Evolutionary conservation across 2,329 filamentous ascomycete genomes (phyloP).

Genomic region (Phaeosphaeriaceae sp.): DNA sequence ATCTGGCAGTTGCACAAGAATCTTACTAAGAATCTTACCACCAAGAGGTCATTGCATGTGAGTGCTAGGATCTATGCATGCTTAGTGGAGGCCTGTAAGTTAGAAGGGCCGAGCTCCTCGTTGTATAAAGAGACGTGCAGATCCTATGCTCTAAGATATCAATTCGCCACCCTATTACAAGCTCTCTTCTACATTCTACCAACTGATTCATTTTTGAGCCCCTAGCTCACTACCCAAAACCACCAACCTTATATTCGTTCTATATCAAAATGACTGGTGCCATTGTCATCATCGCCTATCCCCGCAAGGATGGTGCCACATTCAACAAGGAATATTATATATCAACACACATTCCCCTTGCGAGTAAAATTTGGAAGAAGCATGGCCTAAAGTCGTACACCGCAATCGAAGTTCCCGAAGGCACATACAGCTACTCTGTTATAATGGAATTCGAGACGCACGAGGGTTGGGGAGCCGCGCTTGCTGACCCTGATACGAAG

Average conservation of each 20-base stretch:
- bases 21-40: too few relatives aligned
- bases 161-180: too few relatives aligned
- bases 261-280: conserved; percentile 23
- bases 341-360: conserved; percentile 55
- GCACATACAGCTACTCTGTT: conserved; percentile 26
- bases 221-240: neutral
- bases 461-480: conserved; percentile 30
- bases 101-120: too few relatives aligned
- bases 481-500: conserved; percentile 24
- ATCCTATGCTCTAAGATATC: too few relatives aligned
- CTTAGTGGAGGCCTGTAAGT: too few relatives aligned
- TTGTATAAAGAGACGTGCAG: too few relatives aligned
- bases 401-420: conserved; percentile 28
- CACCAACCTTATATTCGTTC: too few relatives aligned
- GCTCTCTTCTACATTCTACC: neutral
- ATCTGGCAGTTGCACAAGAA: too few relatives aligned
- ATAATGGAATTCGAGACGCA: conserved; percentile 33
- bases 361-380: conserved; percentile 47
- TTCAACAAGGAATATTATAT: conserved; percentile 61
- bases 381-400: conserved; percentile 47
- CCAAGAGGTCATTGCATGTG: too few relatives aligned
- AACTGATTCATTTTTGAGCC: neutral
- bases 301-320: conserved; percentile 45
- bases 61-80: too few relatives aligned
- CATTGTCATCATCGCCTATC: conserved; percentile 48